A percentile compares a stretch with the other conserved stretches of the same genome.
phyloP scores from a whole-genome alignment of 768 basidiomycete genomes.

The Multifurca ochricompacta region DNA sequence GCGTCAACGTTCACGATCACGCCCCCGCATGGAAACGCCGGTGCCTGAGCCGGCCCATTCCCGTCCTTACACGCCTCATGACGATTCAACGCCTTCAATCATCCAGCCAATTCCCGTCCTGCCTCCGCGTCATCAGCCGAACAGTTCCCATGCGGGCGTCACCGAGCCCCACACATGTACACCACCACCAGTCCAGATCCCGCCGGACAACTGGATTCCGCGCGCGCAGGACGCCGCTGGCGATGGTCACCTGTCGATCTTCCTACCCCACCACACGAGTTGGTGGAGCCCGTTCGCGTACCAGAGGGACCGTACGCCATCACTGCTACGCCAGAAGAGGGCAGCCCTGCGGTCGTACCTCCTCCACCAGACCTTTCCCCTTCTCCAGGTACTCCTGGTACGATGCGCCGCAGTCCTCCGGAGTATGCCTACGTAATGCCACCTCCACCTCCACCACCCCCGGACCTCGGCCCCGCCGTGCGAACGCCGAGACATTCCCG shows the following conservation, averaged over 20 bases:
- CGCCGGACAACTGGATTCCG: conserved; percentile 20
- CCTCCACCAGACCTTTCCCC: not conserved
- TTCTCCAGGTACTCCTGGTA: not conserved
- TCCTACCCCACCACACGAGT: conserved; percentile 19
- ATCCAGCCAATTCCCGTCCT: conserved; percentile 18
- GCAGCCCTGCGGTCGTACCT: conserved; percentile 11
- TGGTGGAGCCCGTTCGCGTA: not conserved
- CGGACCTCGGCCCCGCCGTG: not conserved
- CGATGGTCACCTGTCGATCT: conserved; percentile 19
- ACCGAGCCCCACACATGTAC: not conserved
- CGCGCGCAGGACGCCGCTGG: conserved; percentile 11
- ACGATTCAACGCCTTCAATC: conserved; percentile 15
- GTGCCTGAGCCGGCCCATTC: conserved; percentile 8
- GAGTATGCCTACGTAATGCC: conserved; percentile 5
- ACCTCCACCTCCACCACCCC: conserved; percentile 9
- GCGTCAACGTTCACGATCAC: conserved; percentile 13
- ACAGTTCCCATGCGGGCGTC: not conserved
- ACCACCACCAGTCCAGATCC: conserved; percentile 13
- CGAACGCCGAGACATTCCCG: not conserved
- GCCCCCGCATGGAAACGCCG: conserved; percentile 1
- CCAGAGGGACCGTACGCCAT: conserved; percentile 12
- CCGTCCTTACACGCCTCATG: conserved; percentile 18
- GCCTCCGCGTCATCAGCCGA: conserved; percentile 7
- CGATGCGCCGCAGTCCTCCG: conserved; percentile 3
- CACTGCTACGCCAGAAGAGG: conserved; percentile 14